Evolutionary conservation across 2,329 filamentous ascomycete genomes (phyloP).

Genomic region (Akanthomyces lecanii): DNA sequence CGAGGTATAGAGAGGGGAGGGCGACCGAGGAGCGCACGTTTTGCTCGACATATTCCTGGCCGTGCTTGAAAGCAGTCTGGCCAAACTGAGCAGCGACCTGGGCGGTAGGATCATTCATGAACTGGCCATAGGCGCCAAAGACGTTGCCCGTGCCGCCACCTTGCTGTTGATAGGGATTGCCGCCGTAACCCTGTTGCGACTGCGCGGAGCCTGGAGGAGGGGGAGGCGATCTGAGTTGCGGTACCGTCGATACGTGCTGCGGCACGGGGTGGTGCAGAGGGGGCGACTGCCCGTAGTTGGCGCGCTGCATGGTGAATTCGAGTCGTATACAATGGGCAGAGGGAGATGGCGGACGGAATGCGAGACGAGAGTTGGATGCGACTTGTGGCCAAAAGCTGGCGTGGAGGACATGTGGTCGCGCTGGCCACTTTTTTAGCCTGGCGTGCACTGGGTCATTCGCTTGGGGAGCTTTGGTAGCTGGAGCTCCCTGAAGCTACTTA

Average conservation of each 20-base stretch:
- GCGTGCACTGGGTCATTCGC: neutral
- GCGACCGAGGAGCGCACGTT: slow-evolving; percentile 60
- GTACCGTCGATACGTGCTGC: slow-evolving; percentile 96
- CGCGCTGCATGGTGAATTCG: slow-evolving; percentile 73
- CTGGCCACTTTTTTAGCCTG: slow-evolving; percentile 10
- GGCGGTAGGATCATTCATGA: slow-evolving; percentile 92
- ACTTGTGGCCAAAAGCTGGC: slow-evolving; percentile 6
- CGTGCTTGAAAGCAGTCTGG: slow-evolving; percentile 84
- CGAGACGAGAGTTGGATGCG: neutral
- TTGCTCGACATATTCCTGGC: slow-evolving; percentile 91
- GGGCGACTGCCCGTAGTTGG: slow-evolving; percentile 80
- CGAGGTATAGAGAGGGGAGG: neutral
- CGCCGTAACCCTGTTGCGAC: slow-evolving; percentile 59
- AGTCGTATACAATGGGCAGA: neutral
- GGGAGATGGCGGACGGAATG: slow-evolving; percentile 12
- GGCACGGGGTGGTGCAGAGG: slow-evolving; percentile 95
- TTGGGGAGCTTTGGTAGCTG: neutral
- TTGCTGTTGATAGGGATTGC: slow-evolving; percentile 70
- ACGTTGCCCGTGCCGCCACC: slow-evolving; percentile 49
- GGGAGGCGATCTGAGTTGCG: slow-evolving; percentile 90
- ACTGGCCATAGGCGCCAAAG: slow-evolving; percentile 76
- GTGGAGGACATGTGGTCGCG: slow-evolving; percentile 11
- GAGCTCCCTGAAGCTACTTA: neutral
- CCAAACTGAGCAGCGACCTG: slow-evolving; percentile 95
- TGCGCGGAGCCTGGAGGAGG: slow-evolving; percentile 70